Evolutionary conservation across 139 green algal genomes (phyloP), one percentile per base, ranked within the genome.

Genomic region (Tetraselmis chui): DNA sequence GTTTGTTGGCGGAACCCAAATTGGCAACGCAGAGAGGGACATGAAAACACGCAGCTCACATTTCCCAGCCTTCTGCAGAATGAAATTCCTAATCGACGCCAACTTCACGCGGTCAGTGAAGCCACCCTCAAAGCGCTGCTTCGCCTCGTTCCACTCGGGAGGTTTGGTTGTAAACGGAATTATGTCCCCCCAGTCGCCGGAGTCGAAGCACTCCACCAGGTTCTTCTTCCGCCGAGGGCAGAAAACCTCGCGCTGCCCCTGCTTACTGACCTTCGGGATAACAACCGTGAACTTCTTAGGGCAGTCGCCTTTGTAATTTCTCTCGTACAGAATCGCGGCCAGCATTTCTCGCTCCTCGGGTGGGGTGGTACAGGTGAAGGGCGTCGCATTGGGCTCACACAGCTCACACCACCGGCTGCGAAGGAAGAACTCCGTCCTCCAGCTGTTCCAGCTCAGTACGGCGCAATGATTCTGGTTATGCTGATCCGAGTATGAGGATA

Each of bases 61-160:
- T 29, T 81, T 28, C 74, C 74, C 74, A 2, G 74, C n/a, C 26
- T 29, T 77, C 18, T 31, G 26, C 74, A 77, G 18, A 2, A 31
- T 28, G 18, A 31, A 77, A 25, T 77, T 77, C 26, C 74, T 28
- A 22, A 23, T 29, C 23, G 26, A 31, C 5, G 74, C 74, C 26
- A 77, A 22, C 74, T 77, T 77, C 23, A 77, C 74, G 74, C 74
- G 74, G 74, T 77, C 74, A 2, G 74, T 77, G 74, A 77, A 77
- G 74, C 74, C 74, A 2, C 74, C 74, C 74, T 77, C 74, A 29
- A 77, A 77, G 74, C 74, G 74, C 74, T 77, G 74, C 74, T 77
- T 77, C 5, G 25, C 74, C 74, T 77, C 74, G 74, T 25, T 77
- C 74, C 74, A 77, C 74, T 77, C 28, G 25, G 74, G 74, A 22